A percentile compares a stretch with the other conserved stretches of the same genome.
Conservation (phyloP, 2,329 filamentous ascomycete genomes). For the Zasmidium angulare region DNA sequence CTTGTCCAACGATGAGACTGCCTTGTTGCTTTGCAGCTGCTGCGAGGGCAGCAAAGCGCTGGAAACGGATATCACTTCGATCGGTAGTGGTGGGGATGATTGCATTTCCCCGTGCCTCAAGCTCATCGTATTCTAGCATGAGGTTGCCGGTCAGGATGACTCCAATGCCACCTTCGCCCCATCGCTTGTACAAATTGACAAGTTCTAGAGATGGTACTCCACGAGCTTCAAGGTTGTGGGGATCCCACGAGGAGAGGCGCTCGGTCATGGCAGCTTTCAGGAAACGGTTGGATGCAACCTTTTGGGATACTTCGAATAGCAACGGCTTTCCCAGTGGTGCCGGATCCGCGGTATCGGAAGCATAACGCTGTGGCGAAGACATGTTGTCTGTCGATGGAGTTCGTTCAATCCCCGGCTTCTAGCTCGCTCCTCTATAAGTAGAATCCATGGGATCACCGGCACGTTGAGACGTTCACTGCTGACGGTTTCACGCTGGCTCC, state of each 20-base stretch:
- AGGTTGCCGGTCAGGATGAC: constrained; percentile 64
- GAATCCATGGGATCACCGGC: too few species aligned
- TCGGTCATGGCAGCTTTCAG: constrained; percentile 69
- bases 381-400: too few species aligned
- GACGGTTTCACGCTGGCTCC: too few species aligned
- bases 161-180: constrained; percentile 60
- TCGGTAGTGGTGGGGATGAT: constrained; percentile 57
- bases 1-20: constrained; percentile 59
- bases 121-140: constrained; percentile 61
- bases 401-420: too few species aligned
- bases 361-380: constrained; percentile 39
- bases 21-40: constrained; percentile 56
- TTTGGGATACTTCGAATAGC: constrained; percentile 49
- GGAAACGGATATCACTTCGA: constrained; percentile 58
- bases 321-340: constrained; percentile 44
- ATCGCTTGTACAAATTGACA: constrained; percentile 59
- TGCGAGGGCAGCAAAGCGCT: constrained; percentile 59
- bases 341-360: constrained; percentile 41
- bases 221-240: constrained; percentile 52
- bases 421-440: too few species aligned
- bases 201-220: constrained; percentile 55
- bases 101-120: constrained; percentile 57
- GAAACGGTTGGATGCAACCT: constrained; percentile 63
- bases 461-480: too few species aligned
- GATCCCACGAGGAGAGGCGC: constrained; percentile 60